Evolutionary conservation across 2,329 filamentous ascomycete species (phyloP).

Genomic region (Ophiostoma pallidulum): DNA sequence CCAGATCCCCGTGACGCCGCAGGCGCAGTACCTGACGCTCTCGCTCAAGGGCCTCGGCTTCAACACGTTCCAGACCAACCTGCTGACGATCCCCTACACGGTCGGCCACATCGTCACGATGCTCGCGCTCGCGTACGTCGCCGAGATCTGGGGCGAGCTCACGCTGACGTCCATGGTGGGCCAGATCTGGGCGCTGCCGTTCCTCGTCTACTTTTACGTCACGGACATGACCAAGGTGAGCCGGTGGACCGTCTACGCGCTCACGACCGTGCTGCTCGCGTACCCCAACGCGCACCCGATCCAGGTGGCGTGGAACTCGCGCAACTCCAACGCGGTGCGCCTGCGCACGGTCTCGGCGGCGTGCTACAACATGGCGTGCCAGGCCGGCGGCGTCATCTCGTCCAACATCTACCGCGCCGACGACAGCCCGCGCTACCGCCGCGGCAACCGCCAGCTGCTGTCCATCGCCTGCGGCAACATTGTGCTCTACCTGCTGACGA

Average conservation of each 20-base stretch:
- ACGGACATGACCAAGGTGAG: constrained; percentile 28
- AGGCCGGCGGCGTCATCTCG: constrained; percentile 32
- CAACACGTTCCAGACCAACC: constrained; percentile 50
- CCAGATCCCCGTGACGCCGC: constrained; percentile 42
- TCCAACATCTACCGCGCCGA: constrained; percentile 32
- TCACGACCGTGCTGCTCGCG: constrained; percentile 32
- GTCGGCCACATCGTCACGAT: constrained; percentile 29
- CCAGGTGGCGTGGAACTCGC: constrained; percentile 38
- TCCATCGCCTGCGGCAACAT: constrained; percentile 31
- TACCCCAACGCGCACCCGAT: constrained; percentile 38
- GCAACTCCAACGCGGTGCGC: constrained; percentile 53
- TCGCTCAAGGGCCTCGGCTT: constrained; percentile 49
- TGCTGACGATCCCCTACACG: constrained; percentile 50
- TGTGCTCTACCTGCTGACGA: constrained; percentile 22
- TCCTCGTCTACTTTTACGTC: constrained; percentile 41
- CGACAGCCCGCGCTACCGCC: constrained; percentile 38
- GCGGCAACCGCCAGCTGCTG: constrained; percentile 47
- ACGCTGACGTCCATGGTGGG: constrained; percentile 37
- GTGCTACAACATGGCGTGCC: constrained; percentile 50
- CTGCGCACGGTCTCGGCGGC: constrained; percentile 53
- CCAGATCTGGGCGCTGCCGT: constrained; percentile 52
- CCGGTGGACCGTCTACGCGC: constrained; percentile 32
- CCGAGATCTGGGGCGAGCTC: constrained; percentile 39
- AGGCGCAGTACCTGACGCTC: constrained; percentile 48
- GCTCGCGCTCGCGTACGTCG: constrained; percentile 29